Conservation (phyloP, 75 land plant genomes). For the Cryptomeria japonica region DNA sequence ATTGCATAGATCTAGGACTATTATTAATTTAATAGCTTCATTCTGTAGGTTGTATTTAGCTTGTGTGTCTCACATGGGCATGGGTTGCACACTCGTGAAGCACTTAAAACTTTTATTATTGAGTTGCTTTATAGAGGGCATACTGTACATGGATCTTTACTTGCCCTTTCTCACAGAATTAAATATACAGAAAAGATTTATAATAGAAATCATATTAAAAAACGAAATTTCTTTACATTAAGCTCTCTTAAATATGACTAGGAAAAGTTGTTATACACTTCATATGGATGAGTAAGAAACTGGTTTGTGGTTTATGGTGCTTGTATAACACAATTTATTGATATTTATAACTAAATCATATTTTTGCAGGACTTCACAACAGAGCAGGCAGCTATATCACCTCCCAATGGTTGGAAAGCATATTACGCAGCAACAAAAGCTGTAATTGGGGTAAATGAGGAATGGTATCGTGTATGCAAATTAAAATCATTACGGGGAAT, state of each 20-base stretch:
- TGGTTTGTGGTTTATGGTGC: background rate
- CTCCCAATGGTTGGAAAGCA: constrained; percentile 36
- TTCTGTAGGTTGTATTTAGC: background rate
- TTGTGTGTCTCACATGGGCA: background rate
- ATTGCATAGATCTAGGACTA: background rate
- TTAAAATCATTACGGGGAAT: constrained; percentile 28
- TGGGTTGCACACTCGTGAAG: background rate
- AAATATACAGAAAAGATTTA: background rate
- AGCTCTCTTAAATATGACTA: background rate
- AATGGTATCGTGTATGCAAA: constrained; percentile 27
- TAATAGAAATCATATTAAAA: background rate
- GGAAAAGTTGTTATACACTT: background rate
- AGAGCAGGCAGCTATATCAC: constrained; percentile 17
- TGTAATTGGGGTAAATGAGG: constrained; percentile 24
- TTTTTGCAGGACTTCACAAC: constrained; percentile 18
- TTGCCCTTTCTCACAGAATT: background rate
- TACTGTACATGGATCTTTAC: background rate
- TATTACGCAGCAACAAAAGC: constrained; percentile 39
- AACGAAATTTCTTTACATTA: background rate
- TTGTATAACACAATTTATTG: background rate
- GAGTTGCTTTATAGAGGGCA: background rate
- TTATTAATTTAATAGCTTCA: background rate
- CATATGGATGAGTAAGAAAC: background rate
- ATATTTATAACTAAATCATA: background rate
- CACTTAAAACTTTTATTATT: background rate